Evolutionary conservation across 768 basidiomycete species (phyloP), one percentile per base, ranked within the genome.

Genomic region (Pleurotus giganteus): DNA sequence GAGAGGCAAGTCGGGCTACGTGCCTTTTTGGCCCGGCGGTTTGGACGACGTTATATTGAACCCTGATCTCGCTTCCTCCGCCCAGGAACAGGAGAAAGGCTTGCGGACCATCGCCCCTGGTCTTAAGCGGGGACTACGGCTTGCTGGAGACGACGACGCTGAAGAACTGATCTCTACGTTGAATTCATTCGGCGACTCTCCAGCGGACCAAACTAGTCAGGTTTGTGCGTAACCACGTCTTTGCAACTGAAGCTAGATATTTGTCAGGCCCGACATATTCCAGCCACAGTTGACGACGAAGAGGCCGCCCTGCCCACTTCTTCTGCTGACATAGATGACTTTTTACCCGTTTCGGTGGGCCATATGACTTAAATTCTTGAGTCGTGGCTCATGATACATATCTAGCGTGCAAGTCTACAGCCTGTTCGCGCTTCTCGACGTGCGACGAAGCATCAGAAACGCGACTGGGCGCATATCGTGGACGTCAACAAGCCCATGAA

Each of bases 391-490:
- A 24, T 11, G 11, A 7, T 21, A n/a, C 24, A n/a, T n/a, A 47
- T 34, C 2, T 61, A 88, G 84, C 78, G 79, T 45, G 75, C 80
- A 11, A 80, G 85, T 63, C 70, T 90, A 21, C 82, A 77, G 46
- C 82, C 86, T 15, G 65, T 76, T 34, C 75, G 76, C 49, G 58
- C 79, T 1, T 60, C 67, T 26, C 68, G 63, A n/a, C 15, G 77
- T 74, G 60, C 75, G 77, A 61, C 74, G 2, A 75, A 79, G 44
- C 64, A 83, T 3, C 83, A 84, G 55, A 95, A 95, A 71, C 89
- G 91, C 45, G 94, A 98, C 59, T 99, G 97, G 97, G 97, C 97
- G 1, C 97, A 98, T 75, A 89, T 93, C 24, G 91, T 98, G 26
- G 91, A 98, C 63, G 85, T 98, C 57, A 93, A 93, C 63, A 88